Evolutionary conservation across 176 grass and related monocot genomes (phyloP).

Genomic region (Luzula sylvatica): DNA sequence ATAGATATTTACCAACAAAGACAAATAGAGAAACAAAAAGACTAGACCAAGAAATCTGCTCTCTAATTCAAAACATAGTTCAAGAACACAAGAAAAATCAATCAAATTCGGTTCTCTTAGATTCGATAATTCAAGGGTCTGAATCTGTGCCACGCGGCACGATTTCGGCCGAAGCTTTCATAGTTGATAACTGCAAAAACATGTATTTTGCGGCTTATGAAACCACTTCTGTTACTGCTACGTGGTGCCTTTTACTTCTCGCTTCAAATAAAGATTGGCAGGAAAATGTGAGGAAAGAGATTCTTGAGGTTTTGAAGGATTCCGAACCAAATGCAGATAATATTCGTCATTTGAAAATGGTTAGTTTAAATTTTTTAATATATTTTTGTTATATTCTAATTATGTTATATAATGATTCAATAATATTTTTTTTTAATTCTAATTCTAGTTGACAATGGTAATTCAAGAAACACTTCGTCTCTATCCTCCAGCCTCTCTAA

Average conservation of each 20-base stretch:
- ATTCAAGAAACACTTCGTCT: slow-evolving; percentile 52
- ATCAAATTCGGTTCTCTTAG: slow-evolving; percentile 29
- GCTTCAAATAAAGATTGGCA: slow-evolving; percentile 63
- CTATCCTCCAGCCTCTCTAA: slow-evolving; percentile 38
- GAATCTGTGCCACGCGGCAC: neutral
- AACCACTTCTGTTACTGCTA: slow-evolving; percentile 35
- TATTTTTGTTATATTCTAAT: neutral
- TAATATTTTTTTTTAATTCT: neutral
- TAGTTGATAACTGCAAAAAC: slow-evolving; percentile 82
- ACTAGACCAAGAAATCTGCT: slow-evolving; percentile 25
- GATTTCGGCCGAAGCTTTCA: slow-evolving; percentile 29
- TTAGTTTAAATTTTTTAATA: slow-evolving; percentile 14
- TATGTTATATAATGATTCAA: neutral
- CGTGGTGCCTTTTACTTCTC: slow-evolving; percentile 79
- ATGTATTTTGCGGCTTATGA: slow-evolving; percentile 77
- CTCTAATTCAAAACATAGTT: slow-evolving; percentile 37
- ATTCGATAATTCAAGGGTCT: slow-evolving; percentile 53
- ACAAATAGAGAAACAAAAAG: slow-evolving; percentile 57
- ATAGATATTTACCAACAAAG: slow-evolving; percentile 54
- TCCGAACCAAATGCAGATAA: slow-evolving; percentile 15
- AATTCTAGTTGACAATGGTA: slow-evolving; percentile 49
- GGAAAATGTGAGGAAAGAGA: slow-evolving; percentile 24
- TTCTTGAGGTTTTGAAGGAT: slow-evolving; percentile 33
- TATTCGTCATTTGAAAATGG: slow-evolving; percentile 53
- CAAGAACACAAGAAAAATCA: slow-evolving; percentile 21